phyloP scores from a whole-genome alignment of 345 rosid genomes.

The Nasturtium officinale region DNA sequence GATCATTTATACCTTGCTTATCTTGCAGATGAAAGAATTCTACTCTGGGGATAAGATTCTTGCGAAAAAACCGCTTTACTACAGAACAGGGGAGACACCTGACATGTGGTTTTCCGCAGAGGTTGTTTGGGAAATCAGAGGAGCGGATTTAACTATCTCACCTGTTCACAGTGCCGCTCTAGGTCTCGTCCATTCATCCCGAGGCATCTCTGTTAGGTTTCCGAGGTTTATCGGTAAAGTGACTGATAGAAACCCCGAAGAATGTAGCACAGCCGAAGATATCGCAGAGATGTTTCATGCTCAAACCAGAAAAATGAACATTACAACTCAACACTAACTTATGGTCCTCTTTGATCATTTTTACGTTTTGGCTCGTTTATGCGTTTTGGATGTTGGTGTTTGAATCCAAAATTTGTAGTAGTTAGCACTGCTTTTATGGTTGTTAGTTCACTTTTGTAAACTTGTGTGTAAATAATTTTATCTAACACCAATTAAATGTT shows the following conservation, averaged over 20 bases:
- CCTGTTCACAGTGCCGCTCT: slow-evolving; percentile 80
- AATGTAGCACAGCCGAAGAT: slow-evolving; percentile 73
- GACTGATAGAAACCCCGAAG: slow-evolving; percentile 63
- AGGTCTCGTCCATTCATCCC: slow-evolving; percentile 77
- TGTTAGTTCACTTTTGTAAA: not conserved
- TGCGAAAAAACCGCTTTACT: slow-evolving; percentile 68
- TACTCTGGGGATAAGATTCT: slow-evolving; percentile 68
- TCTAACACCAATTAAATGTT: not conserved
- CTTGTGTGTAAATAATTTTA: not conserved
- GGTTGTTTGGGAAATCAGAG: slow-evolving; percentile 80
- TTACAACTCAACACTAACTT: slow-evolving; percentile 29
- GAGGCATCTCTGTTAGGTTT: slow-evolving; percentile 83
- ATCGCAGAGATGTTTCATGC: slow-evolving; percentile 73
- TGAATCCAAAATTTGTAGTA: not conserved
- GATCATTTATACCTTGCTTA: not conserved
- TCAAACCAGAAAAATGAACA: slow-evolving; percentile 74
- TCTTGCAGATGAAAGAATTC: slow-evolving; percentile 76
- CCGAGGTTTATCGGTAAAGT: slow-evolving; percentile 62
- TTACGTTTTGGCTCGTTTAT: slow-evolving; percentile 10
- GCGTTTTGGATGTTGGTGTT: not conserved
- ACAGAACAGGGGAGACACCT: slow-evolving; percentile 71
- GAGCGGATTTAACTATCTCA: slow-evolving; percentile 85
- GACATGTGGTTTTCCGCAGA: slow-evolving; percentile 82
- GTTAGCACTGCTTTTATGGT: not conserved
- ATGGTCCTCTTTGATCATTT: not conserved